phyloP scores from a whole-genome alignment of 1,284 basidiomycete genomes.

The Coriolopsis trogii region DNA sequence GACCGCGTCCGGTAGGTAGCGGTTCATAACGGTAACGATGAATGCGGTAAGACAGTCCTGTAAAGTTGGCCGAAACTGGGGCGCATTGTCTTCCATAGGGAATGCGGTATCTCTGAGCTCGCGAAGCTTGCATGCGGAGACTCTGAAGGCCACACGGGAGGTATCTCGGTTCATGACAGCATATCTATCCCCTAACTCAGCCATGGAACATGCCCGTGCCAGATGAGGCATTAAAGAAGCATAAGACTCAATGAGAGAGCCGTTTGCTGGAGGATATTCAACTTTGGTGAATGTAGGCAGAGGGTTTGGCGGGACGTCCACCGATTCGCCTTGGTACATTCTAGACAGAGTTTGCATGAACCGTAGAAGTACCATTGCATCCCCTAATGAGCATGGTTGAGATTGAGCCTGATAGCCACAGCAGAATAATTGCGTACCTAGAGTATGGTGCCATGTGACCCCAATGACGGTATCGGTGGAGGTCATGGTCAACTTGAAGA shows the following conservation, averaged over 20 bases:
- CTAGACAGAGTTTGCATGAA: constrained; percentile 32
- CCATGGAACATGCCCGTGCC: constrained; percentile 1
- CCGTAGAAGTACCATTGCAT: constrained; percentile 28
- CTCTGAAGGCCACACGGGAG: constrained; percentile 4
- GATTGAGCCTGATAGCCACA: too few relatives aligned
- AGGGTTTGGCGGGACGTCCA: background rate
- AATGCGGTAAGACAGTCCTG: constrained; percentile 40
- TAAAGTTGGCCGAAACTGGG: constrained; percentile 2
- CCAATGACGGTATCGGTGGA: constrained; percentile 32
- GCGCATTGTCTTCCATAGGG: background rate
- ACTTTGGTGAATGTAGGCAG: constrained; percentile 19
- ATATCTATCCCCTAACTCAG: constrained; percentile 8
- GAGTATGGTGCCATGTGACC: constrained; percentile 38
- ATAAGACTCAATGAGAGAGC: constrained; percentile 6
- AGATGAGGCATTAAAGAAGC: constrained; percentile 19
- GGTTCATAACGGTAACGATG: constrained; percentile 29
- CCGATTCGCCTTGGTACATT: constrained; percentile 12
- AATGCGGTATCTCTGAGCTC: constrained; percentile 6
- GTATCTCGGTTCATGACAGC: constrained; percentile 10
- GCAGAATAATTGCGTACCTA: constrained; percentile 20
- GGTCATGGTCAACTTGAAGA: constrained; percentile 33
- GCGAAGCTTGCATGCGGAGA: constrained; percentile 16
- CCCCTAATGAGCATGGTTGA: constrained; percentile 27
- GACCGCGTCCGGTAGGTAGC: constrained; percentile 7
- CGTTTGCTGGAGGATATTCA: background rate